Evolutionary conservation across 1,139 yeast genomes (phyloP).

Genomic region (Suhomyces panamericanus): DNA sequence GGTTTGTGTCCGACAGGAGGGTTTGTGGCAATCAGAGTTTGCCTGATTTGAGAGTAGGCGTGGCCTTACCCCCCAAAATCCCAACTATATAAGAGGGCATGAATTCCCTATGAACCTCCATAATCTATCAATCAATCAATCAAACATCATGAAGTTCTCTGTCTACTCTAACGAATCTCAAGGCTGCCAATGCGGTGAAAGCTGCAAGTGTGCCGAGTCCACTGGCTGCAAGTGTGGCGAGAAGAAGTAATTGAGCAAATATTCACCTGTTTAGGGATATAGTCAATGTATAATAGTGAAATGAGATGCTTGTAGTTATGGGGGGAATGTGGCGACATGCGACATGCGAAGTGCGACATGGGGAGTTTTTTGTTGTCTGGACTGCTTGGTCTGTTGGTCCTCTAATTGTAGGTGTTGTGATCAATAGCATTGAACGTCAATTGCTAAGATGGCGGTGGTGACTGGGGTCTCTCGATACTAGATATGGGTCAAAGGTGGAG

Average conservation of each 20-base stretch:
- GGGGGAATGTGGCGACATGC: too few species aligned
- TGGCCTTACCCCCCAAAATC: constrained; percentile 4
- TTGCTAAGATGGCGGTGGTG: too few species aligned
- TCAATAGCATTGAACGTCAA: too few species aligned
- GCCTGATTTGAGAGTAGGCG: not conserved
- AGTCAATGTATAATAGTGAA: constrained; percentile 1
- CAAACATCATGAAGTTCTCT: constrained; percentile 7
- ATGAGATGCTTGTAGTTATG: not conserved
- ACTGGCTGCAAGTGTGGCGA: constrained; percentile 25
- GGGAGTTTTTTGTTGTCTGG: too few species aligned
- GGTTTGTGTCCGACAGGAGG: not conserved
- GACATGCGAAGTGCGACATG: too few species aligned
- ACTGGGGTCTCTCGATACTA: too few species aligned
- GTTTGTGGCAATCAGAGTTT: not conserved
- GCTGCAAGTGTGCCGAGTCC: constrained; percentile 28
- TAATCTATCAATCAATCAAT: constrained; percentile 13
- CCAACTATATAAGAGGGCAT: constrained; percentile 8
- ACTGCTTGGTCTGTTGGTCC: too few species aligned
- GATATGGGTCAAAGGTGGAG: too few species aligned
- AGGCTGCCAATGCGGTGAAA: constrained; percentile 27
- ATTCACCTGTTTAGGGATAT: not conserved
- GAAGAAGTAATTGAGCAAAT: constrained; percentile 15
- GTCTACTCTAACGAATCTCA: constrained; percentile 16
- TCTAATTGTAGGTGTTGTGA: too few species aligned
- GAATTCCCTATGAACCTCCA: not conserved